Evolutionary conservation across 805 yeast genomes (phyloP), one percentile per base, ranked within the genome.

Genomic region (Debaryomyces hansenii): DNA sequence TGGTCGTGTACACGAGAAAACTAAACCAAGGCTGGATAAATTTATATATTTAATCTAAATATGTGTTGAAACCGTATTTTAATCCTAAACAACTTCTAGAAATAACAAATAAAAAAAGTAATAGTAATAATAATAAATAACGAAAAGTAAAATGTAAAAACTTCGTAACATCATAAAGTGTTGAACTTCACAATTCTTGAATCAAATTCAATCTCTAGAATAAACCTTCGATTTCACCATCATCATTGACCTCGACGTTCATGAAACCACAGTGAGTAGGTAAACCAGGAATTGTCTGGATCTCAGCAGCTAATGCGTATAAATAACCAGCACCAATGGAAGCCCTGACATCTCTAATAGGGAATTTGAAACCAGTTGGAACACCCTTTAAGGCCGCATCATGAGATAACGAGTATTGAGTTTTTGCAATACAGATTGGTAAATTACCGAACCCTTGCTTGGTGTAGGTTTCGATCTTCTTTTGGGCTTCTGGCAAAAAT

Each of bases 191-290:
- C 33, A 43, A 33, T 21, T 24, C 32, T 18, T 16, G 33, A 14
- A 28, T 39, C n/a, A 21, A 38, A n/a, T 8, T 16, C 33, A 12
- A 21, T 20, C 15, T 33, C 46, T 59, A 86, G 62, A 86, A 86
- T 69, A 87, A 78, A 41, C 94, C 94, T 58, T 86, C 91, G 55
- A 87, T 87, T 60, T 87, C 88, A 47, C 91, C 92, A 52, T 85
- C 80, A 36, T 83, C 89, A 59, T 82, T 79, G 44, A 87, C 90
- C 67, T 87, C 94, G 42, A 87, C 90, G 57, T 87, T 85, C 92
- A 87, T 87, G 70, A 83, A 87, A 35, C 95, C 94, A 64, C 88
- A 83, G 62, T 85, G 87, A 4, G 95, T 87, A 47, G 94, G 88
- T 63, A 87, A 76, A 49, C 95, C 94, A 24, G 95, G 95, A 58